These are phyloP conservation scores for Podospora comata DNA, from an alignment of 495 filamentous ascomycete species.

Conservation along the genomic window DNA sequence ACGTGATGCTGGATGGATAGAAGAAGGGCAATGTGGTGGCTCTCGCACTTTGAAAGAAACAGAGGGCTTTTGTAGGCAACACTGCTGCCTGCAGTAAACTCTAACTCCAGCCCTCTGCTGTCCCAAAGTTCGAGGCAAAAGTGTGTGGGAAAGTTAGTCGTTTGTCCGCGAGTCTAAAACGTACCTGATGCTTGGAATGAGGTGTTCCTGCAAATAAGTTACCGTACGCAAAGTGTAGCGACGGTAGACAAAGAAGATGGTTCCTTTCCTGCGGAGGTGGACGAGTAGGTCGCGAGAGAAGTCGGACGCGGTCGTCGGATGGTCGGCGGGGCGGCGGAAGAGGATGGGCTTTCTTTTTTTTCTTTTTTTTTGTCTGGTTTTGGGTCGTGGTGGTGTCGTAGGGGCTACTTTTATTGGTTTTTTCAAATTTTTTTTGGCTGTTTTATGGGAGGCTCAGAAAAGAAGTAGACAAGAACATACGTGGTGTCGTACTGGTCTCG, in stretches of 20 bases:
- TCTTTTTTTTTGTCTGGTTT: slow-evolving; percentile 25
- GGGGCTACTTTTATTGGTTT: slow-evolving; percentile 43
- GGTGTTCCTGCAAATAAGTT: slow-evolving; percentile 12
- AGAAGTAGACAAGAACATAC: slow-evolving; percentile 33
- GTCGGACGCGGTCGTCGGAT: background rate
- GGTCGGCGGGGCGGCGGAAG: slow-evolving; percentile 14
- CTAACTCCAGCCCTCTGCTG: background rate
- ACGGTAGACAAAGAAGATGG: slow-evolving; percentile 33
- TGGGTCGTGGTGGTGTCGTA: slow-evolving; percentile 24
- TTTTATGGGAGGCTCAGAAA: slow-evolving; percentile 37
- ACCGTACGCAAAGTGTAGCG: slow-evolving; percentile 28
- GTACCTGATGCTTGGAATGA: slow-evolving; percentile 22
- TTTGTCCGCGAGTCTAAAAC: background rate
- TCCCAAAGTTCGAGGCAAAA: background rate
- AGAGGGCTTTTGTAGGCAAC: background rate
- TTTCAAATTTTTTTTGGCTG: slow-evolving; percentile 50
- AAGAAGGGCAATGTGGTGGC: no score
- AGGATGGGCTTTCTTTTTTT: slow-evolving; percentile 25
- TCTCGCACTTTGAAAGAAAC: background rate
- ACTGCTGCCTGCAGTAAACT: background rate
- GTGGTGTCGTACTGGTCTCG: slow-evolving; percentile 34
- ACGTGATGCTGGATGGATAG: no score
- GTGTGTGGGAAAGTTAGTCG: background rate
- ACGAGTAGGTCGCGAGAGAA: slow-evolving; percentile 17
- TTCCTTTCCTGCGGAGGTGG: slow-evolving; percentile 18